phyloP scores from a whole-genome alignment of 352 stramenopile species.

The Phytophthora foliorum region DNA sequence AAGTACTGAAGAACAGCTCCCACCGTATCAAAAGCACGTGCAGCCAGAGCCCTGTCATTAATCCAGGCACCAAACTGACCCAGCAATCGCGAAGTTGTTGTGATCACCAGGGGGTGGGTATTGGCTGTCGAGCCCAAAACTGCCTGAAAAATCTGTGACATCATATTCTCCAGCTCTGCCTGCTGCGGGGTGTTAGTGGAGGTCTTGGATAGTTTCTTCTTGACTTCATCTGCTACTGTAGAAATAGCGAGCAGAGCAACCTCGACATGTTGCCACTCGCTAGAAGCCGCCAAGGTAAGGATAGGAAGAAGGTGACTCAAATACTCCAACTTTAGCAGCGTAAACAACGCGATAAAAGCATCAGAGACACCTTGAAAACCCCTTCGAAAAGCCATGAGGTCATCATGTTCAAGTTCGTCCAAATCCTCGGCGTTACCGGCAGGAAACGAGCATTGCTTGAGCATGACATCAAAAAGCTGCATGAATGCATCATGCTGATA shows the following conservation, averaged over 20 bases:
- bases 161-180: constrained; percentile 48
- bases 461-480: constrained; percentile 65
- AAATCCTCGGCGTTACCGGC: constrained; percentile 45
- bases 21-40: constrained; percentile 51
- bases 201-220: constrained; percentile 50
- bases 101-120: constrained; percentile 55
- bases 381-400: constrained; percentile 65
- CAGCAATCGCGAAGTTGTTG: constrained; percentile 55
- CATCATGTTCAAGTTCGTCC: constrained; percentile 73
- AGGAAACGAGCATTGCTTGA: constrained; percentile 68
- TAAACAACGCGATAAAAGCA: constrained; percentile 64
- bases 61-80: constrained; percentile 74
- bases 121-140: constrained; percentile 42
- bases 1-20: constrained; percentile 64
- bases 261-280: constrained; percentile 65
- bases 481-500: constrained; percentile 68
- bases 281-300: constrained; percentile 29
- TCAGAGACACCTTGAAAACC: constrained; percentile 70
- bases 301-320: constrained; percentile 49
- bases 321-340: constrained; percentile 60
- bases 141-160: constrained; percentile 56
- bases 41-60: constrained; percentile 46
- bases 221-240: constrained; percentile 65
- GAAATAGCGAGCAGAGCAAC: constrained; percentile 68
- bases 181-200: constrained; percentile 30